phyloP scores from a whole-genome alignment of 176 grass and related monocot species.

The Oryza glumipatula region DNA sequence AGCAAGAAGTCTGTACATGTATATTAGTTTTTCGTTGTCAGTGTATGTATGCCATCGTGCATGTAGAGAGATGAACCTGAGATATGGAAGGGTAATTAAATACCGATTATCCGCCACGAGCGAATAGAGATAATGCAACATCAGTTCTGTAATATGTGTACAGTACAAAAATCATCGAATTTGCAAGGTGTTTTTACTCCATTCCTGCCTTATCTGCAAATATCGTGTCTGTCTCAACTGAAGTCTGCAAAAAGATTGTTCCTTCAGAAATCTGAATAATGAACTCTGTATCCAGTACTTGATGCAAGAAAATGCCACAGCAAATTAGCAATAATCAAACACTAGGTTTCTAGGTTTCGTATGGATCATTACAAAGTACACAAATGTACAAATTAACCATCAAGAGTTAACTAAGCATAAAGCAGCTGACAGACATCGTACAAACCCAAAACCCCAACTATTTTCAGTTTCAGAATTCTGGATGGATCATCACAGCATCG shows the following conservation, averaged over 20 bases:
- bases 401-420: background rate
- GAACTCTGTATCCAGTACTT: background rate
- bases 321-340: background rate
- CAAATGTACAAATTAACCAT: background rate
- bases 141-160: constrained; percentile 47
- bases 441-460: constrained; percentile 8
- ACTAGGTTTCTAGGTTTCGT: background rate
- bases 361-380: background rate
- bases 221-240: background rate
- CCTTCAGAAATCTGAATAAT: background rate
- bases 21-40: constrained; percentile 41
- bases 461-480: constrained; percentile 29
- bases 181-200: constrained; percentile 30
- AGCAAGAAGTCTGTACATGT: constrained; percentile 49
- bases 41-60: constrained; percentile 50
- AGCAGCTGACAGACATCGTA: background rate
- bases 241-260: background rate
- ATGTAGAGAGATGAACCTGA: constrained; percentile 48
- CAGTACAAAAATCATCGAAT: constrained; percentile 33
- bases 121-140: constrained; percentile 30
- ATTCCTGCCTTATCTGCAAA: background rate
- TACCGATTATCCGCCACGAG: constrained; percentile 48
- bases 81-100: constrained; percentile 52
- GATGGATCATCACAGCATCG: background rate
- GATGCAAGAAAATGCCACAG: too few relatives aligned